Base-by-base conservation (phyloP, 257 asterid genomes). In the Striga asiatica region DNA sequence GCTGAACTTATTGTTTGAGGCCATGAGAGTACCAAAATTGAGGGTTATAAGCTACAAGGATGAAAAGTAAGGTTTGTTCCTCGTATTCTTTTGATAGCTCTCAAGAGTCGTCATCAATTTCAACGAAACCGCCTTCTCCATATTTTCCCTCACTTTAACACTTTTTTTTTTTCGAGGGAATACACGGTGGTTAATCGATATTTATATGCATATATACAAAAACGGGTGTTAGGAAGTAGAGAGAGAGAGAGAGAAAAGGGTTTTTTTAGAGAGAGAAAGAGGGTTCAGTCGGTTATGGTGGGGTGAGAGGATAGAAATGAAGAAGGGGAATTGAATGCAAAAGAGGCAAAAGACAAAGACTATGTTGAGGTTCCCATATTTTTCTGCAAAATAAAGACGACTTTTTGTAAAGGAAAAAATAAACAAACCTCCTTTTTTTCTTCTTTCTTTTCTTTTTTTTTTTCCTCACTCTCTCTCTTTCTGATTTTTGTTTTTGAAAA, bases 241-340 rank as follows among this genome's bases (percentile, higher is more conserved):
- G 2, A 62, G 54, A 51, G 51, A 59, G 58, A 62, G 66, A 18
- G 51, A 24, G 54, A 57, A 71, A 67, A 32, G 54, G 7, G n/a
- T n/a, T n/a, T n/a, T n/a, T n/a, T n/a, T n/a, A 61, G 74, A 71
- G 66, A 71, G 64, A 43, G 65, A 46, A 52, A 38, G 25, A 12
- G 54, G 45, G 28, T 31, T 66, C 35, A 73, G 75, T 64, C 80
- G 83, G 83, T 73, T 70, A 66, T 59, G 64, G 73, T 29, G 64
- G 48, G 66, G 47, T 61, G 69, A 58, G 65, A 38, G 49, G 71
- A 72, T 68, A 71, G 69, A 62, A 59, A 64, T 61, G 67, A 27
- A 50, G 19, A 20, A n/a, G n/a, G n/a, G n/a, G 75, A 63, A 76
- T 69, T 77, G 61, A 71, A 77, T 73, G 71, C 78, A 53, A 77